Evolutionary conservation across 305 asterid species (phyloP).

Genomic region (Fraxinus sp.): DNA sequence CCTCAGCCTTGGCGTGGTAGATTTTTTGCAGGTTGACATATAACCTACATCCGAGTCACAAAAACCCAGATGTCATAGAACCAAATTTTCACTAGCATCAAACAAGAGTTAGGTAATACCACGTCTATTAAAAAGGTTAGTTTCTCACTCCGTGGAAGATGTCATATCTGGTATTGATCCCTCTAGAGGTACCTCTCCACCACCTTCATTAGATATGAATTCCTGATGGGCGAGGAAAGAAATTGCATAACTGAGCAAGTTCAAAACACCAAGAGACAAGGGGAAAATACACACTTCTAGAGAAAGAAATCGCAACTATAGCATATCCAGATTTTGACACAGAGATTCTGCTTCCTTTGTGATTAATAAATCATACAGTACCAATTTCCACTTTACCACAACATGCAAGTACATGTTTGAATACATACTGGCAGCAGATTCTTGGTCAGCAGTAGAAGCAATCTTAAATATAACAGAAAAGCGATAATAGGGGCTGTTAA

Average conservation of each 20-base stretch:
- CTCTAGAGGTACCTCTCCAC: slow-evolving; percentile 92
- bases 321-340: not conserved
- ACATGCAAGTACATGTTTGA: not conserved
- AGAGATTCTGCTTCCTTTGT: not conserved
- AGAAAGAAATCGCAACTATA: not conserved
- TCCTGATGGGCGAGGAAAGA: slow-evolving; percentile 47
- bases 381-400: not conserved
- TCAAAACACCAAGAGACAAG: not conserved
- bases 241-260: slow-evolving; percentile 10
- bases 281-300: not conserved
- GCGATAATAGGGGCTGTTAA: not conserved
- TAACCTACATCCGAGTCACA: slow-evolving; percentile 47
- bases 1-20: slow-evolving; percentile 95
- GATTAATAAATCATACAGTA: not conserved
- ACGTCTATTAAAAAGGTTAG: slow-evolving; percentile 25
- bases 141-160: slow-evolving; percentile 89
- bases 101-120: not conserved
- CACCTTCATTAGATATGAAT: slow-evolving; percentile 83
- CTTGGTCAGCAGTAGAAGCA: not conserved
- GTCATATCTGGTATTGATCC: slow-evolving; percentile 99
- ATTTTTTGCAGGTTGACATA: slow-evolving; percentile 78
- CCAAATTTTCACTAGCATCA: not conserved
- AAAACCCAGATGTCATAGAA: slow-evolving; percentile 15
- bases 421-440: not conserved
- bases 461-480: not conserved